Evolutionary conservation across 1,139 yeast genomes (phyloP).

Genomic region (Maudiozyma humilis): DNA sequence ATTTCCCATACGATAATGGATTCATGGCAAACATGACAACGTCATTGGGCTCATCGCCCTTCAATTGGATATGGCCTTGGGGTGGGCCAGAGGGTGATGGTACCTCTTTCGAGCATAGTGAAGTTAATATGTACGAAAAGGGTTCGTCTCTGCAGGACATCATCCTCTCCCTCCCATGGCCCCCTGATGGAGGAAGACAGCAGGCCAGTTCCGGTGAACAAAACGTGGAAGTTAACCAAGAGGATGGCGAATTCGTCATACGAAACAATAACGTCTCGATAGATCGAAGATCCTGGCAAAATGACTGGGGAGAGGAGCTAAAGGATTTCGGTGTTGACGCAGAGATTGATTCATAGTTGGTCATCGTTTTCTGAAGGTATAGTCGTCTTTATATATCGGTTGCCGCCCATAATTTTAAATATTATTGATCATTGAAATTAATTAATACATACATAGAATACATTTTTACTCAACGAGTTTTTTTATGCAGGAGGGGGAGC

Average conservation of each 20-base stretch:
- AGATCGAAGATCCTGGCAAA: constrained; percentile 53
- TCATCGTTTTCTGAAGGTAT: neutral
- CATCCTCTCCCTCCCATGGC: constrained; percentile 64
- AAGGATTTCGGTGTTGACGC: constrained; percentile 84
- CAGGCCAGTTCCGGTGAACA: neutral
- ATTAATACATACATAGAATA: neutral
- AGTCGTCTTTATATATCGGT: neutral
- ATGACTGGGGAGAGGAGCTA: constrained; percentile 72
- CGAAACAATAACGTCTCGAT: constrained; percentile 27
- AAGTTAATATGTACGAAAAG: constrained; percentile 30
- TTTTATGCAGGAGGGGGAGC: neutral
- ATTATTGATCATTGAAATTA: neutral
- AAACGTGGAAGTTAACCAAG: constrained; percentile 14
- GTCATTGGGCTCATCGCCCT: constrained; percentile 48
- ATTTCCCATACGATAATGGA: constrained; percentile 77
- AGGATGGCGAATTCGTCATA: constrained; percentile 28
- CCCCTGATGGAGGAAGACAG: constrained; percentile 62
- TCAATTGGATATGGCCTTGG: constrained; percentile 67
- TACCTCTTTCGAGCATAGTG: constrained; percentile 45
- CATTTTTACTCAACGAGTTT: neutral
- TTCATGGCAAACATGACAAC: constrained; percentile 44
- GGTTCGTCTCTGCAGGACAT: constrained; percentile 48
- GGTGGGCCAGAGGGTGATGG: constrained; percentile 51
- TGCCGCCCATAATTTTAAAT: neutral
- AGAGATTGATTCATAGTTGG: constrained; percentile 42